phyloP scores from a whole-genome alignment of 2,329 filamentous ascomycete species.

The Fusarium buharicum region DNA sequence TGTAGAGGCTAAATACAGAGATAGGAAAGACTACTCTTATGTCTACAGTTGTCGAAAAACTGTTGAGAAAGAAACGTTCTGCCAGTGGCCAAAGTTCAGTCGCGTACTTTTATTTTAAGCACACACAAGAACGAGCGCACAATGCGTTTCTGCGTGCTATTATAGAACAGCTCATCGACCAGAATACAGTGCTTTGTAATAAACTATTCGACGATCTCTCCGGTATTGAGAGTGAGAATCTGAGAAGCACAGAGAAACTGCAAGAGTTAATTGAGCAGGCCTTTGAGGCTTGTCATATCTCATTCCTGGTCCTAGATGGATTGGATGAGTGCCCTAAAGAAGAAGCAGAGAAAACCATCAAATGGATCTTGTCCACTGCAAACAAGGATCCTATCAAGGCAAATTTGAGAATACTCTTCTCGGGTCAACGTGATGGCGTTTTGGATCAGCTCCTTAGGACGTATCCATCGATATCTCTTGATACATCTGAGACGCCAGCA shows the following conservation, averaged over 20 bases:
- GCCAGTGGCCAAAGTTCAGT: no score
- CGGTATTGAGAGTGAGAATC: not conserved
- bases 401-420: slow-evolving; percentile 14
- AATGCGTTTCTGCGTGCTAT: no score
- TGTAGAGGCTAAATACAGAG: no score
- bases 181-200: no score
- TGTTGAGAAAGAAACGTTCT: no score
- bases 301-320: slow-evolving; percentile 14
- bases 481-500: slow-evolving; percentile 8
- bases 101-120: no score
- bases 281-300: not conserved
- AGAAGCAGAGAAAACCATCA: not conserved
- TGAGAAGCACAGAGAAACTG: slow-evolving; percentile 7
- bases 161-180: no score
- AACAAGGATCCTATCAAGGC: not conserved
- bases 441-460: slow-evolving; percentile 2
- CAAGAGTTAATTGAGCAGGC: not conserved
- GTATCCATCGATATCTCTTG: slow-evolving; percentile 15
- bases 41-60: no score
- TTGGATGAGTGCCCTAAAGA: slow-evolving; percentile 16
- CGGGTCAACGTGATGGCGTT: slow-evolving; percentile 14
- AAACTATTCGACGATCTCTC: not conserved
- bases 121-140: no score
- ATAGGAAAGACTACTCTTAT: no score
- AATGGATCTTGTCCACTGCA: slow-evolving; percentile 7